Evolutionary conservation across 495 filamentous ascomycete species (phyloP), one percentile per base, ranked within the genome.

Genomic region (Margaritispora aquatica): DNA sequence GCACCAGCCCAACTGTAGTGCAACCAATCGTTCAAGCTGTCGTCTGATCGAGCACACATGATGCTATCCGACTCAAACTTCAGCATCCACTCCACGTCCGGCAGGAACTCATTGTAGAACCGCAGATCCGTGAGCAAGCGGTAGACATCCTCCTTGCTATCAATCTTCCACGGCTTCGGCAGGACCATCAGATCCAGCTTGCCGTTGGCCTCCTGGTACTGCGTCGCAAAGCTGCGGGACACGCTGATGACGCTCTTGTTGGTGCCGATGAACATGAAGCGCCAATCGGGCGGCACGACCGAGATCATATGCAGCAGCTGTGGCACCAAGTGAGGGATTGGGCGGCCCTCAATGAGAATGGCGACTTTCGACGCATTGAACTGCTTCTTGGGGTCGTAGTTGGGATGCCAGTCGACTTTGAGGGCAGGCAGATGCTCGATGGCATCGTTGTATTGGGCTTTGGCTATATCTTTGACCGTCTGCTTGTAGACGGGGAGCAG

Each of bases 261-360:
- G 2, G 74, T 72, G 24, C 77, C 78, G 55, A 79, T 69, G 60
- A 79, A 79, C 41, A 77, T 47, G 61, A 80, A 80, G 23, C 74
- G 70, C 77, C 78, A 80, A 62, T 79, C 77, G 9, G 75, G 70
- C 10, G 77, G 78, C 0, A 79, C 75, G 21, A 79, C 75, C 0
- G 72, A 66, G 11, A 77, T 77, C 73, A 80, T 77, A 62, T 79
- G 75, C 1, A 79, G 68, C 15, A 80, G 65, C 26, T 71, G 71
- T 1, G 78, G 75, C 1, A 74, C 72, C 4, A 80, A 68, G 59
- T 73, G 71, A 3, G 75, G 66, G 11, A 77, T 60, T 0, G 74
- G 72, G 20, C 78, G 73, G 20, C 68, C 67, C 62, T 80, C 77
- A 54, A 80, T 80, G n/a, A 80, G 29, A 49, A 80, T 68, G 41